These are phyloP conservation scores for Cylindrotheca closterium DNA, from an alignment of 108 stramenopile species.

Conservation along the genomic window DNA sequence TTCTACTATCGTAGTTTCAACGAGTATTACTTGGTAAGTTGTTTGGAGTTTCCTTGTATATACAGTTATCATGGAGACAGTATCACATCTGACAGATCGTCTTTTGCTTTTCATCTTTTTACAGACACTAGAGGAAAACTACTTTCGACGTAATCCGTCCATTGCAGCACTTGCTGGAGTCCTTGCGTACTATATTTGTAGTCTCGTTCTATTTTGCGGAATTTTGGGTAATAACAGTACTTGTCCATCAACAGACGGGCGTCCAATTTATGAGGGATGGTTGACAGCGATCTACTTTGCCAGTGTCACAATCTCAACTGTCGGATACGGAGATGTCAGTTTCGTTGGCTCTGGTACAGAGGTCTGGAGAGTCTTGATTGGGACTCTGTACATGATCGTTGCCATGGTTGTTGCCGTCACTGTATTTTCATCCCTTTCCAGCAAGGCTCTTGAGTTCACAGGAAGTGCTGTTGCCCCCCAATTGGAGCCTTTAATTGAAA, in stretches of 20 bases:
- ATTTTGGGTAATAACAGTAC: conserved; percentile 41
- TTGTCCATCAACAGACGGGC: conserved; percentile 20
- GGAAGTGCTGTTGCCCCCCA: not conserved
- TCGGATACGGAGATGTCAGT: conserved; percentile 54
- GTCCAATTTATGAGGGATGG: conserved; percentile 13
- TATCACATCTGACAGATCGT: conserved; percentile 2
- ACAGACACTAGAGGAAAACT: not conserved
- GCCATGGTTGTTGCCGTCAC: conserved; percentile 35
- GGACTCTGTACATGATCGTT: conserved; percentile 46
- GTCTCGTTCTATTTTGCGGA: conserved; percentile 45
- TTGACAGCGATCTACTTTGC: conserved; percentile 44
- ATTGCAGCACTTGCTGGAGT: conserved; percentile 2
- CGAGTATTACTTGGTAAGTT: conserved; percentile 26
- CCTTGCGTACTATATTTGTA: conserved; percentile 30
- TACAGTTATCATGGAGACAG: not conserved
- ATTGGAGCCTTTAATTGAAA: not conserved
- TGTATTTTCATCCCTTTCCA: conserved; percentile 35
- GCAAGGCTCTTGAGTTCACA: conserved; percentile 20
- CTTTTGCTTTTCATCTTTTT: not conserved
- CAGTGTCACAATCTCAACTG: conserved; percentile 43
- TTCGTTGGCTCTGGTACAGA: conserved; percentile 14
- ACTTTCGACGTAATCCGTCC: not conserved
- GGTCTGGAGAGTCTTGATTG: conserved; percentile 42
- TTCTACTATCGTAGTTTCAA: conserved; percentile 57
- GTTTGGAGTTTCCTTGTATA: conserved; percentile 24